phyloP scores from a whole-genome alignment of 164 flowering plant species.

The Santalum album region DNA sequence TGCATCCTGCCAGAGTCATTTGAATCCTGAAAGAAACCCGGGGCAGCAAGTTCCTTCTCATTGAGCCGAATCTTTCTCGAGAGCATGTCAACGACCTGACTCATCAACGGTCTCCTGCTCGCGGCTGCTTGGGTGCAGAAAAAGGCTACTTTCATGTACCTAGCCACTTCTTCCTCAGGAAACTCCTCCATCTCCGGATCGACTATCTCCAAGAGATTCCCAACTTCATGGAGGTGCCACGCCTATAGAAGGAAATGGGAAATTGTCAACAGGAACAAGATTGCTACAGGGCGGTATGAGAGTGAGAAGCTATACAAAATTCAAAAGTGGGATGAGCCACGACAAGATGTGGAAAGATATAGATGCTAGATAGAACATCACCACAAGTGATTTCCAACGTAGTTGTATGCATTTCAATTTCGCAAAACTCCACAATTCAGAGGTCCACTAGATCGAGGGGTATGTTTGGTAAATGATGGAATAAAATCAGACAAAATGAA shows the following conservation, averaged over 20 bases:
- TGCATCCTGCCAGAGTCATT: slow-evolving; percentile 5
- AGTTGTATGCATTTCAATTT: too few relatives aligned
- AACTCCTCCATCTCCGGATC: slow-evolving; percentile 51
- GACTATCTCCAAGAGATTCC: slow-evolving; percentile 46
- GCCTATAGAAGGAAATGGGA: slow-evolving; percentile 28
- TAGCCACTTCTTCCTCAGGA: slow-evolving; percentile 50
- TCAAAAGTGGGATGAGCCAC: neutral
- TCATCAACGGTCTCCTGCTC: slow-evolving; percentile 58
- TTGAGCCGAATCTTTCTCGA: slow-evolving; percentile 47
- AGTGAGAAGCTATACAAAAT: neutral
- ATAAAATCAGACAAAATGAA: too few relatives aligned
- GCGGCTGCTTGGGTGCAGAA: slow-evolving; percentile 77
- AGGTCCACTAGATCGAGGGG: too few relatives aligned
- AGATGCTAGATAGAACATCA: neutral
- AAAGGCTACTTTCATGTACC: slow-evolving; percentile 64
- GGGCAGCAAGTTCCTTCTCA: slow-evolving; percentile 55
- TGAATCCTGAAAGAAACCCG: slow-evolving; percentile 46
- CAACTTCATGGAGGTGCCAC: slow-evolving; percentile 64
- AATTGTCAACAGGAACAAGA: neutral
- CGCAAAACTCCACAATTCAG: too few relatives aligned
- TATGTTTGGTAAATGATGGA: too few relatives aligned
- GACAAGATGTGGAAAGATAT: neutral
- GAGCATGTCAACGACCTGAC: slow-evolving; percentile 67
- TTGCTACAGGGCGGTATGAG: neutral
- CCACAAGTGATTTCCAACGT: too few relatives aligned